Evolutionary conservation across 805 yeast species (phyloP), one percentile per base, ranked within the genome.

Genomic region (Starmerella floris): DNA sequence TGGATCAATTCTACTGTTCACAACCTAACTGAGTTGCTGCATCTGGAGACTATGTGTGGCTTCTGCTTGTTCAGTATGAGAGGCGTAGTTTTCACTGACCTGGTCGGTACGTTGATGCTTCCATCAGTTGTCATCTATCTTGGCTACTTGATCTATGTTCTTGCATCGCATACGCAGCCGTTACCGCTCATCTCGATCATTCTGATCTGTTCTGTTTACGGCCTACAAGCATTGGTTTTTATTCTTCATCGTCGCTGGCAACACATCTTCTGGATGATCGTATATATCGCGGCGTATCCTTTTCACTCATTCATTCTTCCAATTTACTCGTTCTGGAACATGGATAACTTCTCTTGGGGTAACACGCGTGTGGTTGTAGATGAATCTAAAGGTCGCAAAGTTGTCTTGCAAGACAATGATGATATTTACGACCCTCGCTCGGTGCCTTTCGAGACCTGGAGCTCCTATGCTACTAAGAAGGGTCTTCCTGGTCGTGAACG

Each of bases 1-100:
- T 74, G 80, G 80, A 74, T 74, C 54, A 74, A 74, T 56, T 75
- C 79, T 6, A 74, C 80, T 0, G 77, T 74, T 25, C 80, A 74
- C 58, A 74, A 74, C 52, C 68, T 74, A 56, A 62, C 69, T 56
- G 80, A 74, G 60, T 67, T 74, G 51, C 67, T 73, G 31, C 64
- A 72, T 51, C 69, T 74, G 34, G 64, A 67, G 25, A 74, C 74
- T 46, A 68, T 74, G 64, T 74, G 80, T 61, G 80, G 80, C 39
- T 74, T 77, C 37, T 73, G 70, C 53, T 64, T 73, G 50, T 69
- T 75, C 50, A 69, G 77, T 23, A 74, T 74, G 80, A 68, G 76
- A 44, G 73, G 74, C 44, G 70, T 72, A 45, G 73, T 74, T 38
- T 63, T 68, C 48, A 68, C 75, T 49, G 80, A 74, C 55, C 64